Conservation (phyloP, 1,139 yeast genomes). For the Yamadazyma songkhlaensis region DNA sequence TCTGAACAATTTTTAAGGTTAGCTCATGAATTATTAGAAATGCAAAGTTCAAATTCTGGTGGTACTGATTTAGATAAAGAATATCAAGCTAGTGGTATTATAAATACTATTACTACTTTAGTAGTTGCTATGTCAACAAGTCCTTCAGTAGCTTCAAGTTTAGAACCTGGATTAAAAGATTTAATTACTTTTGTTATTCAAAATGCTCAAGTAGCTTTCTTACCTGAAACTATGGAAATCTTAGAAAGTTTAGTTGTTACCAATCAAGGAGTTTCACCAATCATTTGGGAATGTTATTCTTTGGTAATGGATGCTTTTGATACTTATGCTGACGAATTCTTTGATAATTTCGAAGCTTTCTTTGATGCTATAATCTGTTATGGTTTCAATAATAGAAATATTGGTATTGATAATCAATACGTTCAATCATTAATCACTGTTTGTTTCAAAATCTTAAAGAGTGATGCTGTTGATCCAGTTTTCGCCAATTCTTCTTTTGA, state of each 20-base stretch:
- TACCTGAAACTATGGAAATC: slow-evolving; percentile 49
- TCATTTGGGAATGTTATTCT: slow-evolving; percentile 46
- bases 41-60: slow-evolving; percentile 17
- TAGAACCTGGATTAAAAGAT: slow-evolving; percentile 40
- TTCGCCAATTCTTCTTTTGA: slow-evolving; percentile 44
- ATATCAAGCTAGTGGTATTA: slow-evolving; percentile 50
- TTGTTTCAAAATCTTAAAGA: slow-evolving; percentile 34
- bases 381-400: slow-evolving; percentile 38
- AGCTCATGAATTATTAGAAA: slow-evolving; percentile 43
- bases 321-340: slow-evolving; percentile 52
- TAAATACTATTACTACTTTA: slow-evolving; percentile 51
- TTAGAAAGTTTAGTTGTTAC: slow-evolving; percentile 47
- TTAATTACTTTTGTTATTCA: slow-evolving; percentile 46
- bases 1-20: slow-evolving; percentile 45
- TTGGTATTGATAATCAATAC: slow-evolving; percentile 34
- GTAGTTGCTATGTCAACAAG: slow-evolving; percentile 51
- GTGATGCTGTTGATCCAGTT: slow-evolving; percentile 39
- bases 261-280: slow-evolving; percentile 41
- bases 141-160: slow-evolving; percentile 37
- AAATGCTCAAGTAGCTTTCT: slow-evolving; percentile 45
- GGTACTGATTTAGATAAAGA: slow-evolving; percentile 44
- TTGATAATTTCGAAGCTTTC: slow-evolving; percentile 48
- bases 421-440: slow-evolving; percentile 40
- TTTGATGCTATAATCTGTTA: slow-evolving; percentile 47
- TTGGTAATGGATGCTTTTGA: slow-evolving; percentile 47